These are phyloP conservation scores for Leccinum subgranulosum DNA, from an alignment of 768 basidiomycete genomes.

Conservation along the genomic window DNA sequence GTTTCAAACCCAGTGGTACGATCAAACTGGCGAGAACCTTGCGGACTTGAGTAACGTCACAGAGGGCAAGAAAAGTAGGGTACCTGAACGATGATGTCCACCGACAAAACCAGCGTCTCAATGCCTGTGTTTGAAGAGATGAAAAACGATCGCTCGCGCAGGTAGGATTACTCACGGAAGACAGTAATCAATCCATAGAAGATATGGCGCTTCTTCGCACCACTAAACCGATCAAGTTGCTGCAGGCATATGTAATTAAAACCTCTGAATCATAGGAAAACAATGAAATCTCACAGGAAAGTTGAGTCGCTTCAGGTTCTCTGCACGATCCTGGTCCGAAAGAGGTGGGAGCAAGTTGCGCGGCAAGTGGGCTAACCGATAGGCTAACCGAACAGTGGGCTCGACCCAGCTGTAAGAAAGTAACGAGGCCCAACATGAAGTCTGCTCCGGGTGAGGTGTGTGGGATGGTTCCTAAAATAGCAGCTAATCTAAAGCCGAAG, in stretches of 20 bases:
- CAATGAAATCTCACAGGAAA: neutral
- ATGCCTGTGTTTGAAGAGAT: neutral
- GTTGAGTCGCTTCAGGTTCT: neutral
- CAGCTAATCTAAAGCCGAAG: neutral
- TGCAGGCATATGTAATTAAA: neutral
- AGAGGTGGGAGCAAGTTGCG: neutral
- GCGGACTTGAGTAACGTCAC: neutral
- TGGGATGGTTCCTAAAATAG: neutral
- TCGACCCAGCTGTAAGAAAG: constrained; percentile 1
- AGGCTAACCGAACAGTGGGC: constrained; percentile 1
- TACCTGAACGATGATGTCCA: neutral
- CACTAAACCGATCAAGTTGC: constrained; percentile 1
- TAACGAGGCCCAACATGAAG: neutral
- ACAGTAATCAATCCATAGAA: constrained; percentile 1
- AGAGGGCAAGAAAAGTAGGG: neutral
- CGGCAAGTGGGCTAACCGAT: neutral
- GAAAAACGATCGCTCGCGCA: neutral
- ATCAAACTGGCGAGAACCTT: neutral
- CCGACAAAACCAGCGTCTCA: neutral
- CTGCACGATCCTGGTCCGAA: constrained; percentile 1
- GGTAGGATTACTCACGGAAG: neutral
- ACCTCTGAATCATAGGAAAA: neutral
- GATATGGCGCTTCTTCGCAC: constrained; percentile 1
- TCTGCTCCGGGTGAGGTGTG: constrained; percentile 1
- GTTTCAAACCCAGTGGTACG: neutral